Base-by-base conservation (phyloP, 164 flowering plant species). In the Magnolia kwangsiensis region DNA sequence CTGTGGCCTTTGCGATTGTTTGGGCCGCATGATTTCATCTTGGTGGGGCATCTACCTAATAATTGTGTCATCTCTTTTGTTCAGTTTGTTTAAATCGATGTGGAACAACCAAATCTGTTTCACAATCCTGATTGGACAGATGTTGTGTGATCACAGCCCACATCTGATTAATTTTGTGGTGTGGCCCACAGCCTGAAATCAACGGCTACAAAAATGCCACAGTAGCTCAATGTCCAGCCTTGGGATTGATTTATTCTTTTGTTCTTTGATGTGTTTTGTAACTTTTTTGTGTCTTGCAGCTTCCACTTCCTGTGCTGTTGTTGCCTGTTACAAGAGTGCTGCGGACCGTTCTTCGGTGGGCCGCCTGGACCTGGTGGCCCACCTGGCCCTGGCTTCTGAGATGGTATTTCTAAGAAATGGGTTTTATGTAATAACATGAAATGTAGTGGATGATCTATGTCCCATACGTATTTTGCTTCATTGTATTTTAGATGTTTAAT, bases 291-390 rank as follows among this genome's bases (percentile, higher is more conserved):
- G 50, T 29, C 10, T 27, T 14, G 71, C 71, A 68, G 71, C 71
- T 68, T 68, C 50, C 37, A 68, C 71, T 68, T 68, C 29, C 71
- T 68, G 50, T 68, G 71, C 71, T 68, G 71, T 37, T 68, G 71
- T 50, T 68, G 49, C 71, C 45, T 68, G 49, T n/a, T 68, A 6
- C 71, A 68, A 29, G 5, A 37, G 51, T 68, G 71, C 11, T 68
- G 71, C 16, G 71, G 71, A 29, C 71, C 71, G 29, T 3, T 68
- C 51, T 68, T 68, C 31, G 51, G 71, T 18, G 68, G 68, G 68
- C 71, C 70, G 14, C 37, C 27, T 13, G 70, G 70, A 14, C 37
- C 67, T n/a, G 71, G 71, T 29, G 70, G 70, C 27, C 70, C 70
- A 24, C 45, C 45, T 67, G 71, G 68, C 6, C 71, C 71, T 31